Conservation (phyloP, 257 asterid genomes). For the Lantana camara region DNA sequence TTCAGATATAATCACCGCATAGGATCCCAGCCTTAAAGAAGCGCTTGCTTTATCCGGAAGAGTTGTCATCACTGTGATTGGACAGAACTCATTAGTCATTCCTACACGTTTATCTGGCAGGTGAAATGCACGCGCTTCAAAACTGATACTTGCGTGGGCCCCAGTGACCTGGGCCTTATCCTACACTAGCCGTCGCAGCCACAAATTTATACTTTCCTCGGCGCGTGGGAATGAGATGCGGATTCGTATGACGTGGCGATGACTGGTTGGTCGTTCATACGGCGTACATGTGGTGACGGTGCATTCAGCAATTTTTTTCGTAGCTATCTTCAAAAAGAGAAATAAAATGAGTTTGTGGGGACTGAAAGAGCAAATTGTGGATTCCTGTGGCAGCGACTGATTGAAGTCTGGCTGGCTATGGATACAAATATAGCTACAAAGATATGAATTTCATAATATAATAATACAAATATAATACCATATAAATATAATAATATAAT, state of each 20-base stretch:
- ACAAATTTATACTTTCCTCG: not conserved
- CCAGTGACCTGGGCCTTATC: constrained; percentile 22
- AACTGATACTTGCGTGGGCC: constrained; percentile 4
- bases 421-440: too few relatives aligned
- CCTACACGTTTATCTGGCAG: constrained; percentile 1
- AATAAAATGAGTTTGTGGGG: not conserved
- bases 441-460: too few relatives aligned
- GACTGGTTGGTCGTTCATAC: not conserved
- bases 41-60: not conserved
- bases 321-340: not conserved
- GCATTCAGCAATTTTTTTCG: not conserved
- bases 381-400: not conserved
- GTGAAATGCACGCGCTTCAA: constrained; percentile 5
- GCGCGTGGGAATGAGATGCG: not conserved
- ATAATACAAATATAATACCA: too few relatives aligned
- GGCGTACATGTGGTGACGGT: constrained; percentile 15
- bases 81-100: not conserved
- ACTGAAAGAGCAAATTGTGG: not conserved
- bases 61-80: not conserved
- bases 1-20: not conserved
- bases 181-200: not conserved
- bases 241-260: not conserved
- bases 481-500: too few relatives aligned
- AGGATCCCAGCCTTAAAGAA: not conserved
- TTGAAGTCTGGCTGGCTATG: too few relatives aligned